Evolutionary conservation across 2,329 filamentous ascomycete species (phyloP), one percentile per base, ranked within the genome.

Genomic region (Sporothrix mexicana): DNA sequence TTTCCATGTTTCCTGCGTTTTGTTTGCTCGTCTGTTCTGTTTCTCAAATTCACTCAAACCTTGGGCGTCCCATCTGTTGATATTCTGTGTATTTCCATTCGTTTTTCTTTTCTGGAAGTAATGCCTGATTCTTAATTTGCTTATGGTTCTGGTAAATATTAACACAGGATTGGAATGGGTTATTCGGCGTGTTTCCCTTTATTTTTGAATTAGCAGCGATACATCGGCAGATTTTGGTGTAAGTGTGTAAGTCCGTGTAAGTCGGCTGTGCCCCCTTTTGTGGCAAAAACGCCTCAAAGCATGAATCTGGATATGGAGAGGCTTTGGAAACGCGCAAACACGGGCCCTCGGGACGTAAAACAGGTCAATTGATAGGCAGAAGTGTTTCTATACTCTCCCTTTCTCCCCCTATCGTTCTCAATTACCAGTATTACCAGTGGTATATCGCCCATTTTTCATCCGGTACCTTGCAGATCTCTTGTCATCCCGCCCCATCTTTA

Each of bases 391-490:
- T 7, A 36, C 45, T 51, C 43, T 47, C 17, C 4, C 49, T 55
- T 45, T 64, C 9, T 51, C 7, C 51, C 17, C 9, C 13, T 36
- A n/a, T 20, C 41, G 66, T 53, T 20, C 30, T 36, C 3, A 36
- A 7, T 36, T 36, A 7, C 30, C 3, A 36, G 30, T 36, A 36
- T 36, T 36, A 7, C 30, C 30, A 36, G 30, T 36, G 30, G 30
- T 7, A 6, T n/a, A 53, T 68, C 47, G 20, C 23, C 20, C 30
- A 6, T 23, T 59, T 10, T 13, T 55, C 55, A 23, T 57, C 67
- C 36, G 47, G 68, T 61, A 49, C 53, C 68, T 70, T 70, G 68
- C 53, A 61, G 68, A 53, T 36, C 68, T 53, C 23, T 30, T 17
- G 47, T 47, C 41, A 43, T 55, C 43, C 41, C 53, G 41, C 13